Evolutionary conservation across 2,329 filamentous ascomycete genomes (phyloP).

Genomic region (Fusarium abutilonis): DNA sequence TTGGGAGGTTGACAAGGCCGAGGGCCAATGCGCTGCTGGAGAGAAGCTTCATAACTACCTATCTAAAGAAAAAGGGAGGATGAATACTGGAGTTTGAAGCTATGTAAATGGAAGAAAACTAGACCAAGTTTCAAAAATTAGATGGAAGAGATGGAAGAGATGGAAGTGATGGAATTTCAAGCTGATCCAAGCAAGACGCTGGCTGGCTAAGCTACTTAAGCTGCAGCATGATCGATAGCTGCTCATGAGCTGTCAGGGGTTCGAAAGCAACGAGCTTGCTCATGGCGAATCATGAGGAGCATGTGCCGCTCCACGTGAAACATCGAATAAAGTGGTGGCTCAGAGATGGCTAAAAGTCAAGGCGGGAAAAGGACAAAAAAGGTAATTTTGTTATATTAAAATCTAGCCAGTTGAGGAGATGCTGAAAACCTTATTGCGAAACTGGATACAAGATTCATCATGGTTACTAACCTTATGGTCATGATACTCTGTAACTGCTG

Average conservation of each 20-base stretch:
- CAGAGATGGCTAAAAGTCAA: slow-evolving; percentile 19
- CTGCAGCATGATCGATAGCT: slow-evolving; percentile 36
- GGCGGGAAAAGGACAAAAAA: slow-evolving; percentile 2
- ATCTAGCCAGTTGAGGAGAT: background rate
- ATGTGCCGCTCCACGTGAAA: slow-evolving; percentile 41
- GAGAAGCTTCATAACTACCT: slow-evolving; percentile 47
- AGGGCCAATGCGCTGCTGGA: slow-evolving; percentile 45
- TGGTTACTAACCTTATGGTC: background rate
- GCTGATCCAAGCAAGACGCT: slow-evolving; percentile 10
- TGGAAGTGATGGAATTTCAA: slow-evolving; percentile 5
- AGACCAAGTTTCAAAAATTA: background rate
- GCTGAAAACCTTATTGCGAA: background rate
- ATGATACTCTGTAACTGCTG: background rate
- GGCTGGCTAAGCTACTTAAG: slow-evolving; percentile 25
- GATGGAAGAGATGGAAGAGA: slow-evolving; percentile 8
- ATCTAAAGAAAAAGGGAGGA: background rate
- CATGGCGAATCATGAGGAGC: slow-evolving; percentile 37
- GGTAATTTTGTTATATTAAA: background rate
- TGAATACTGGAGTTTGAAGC: background rate
- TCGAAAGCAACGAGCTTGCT: slow-evolving; percentile 13
- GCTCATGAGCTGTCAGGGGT: slow-evolving; percentile 22
- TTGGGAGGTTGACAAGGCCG: slow-evolving; percentile 49
- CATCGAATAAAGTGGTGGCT: slow-evolving; percentile 4
- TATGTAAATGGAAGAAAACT: background rate
- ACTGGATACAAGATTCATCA: background rate